Base-by-base conservation (phyloP, 2,329 filamentous ascomycete genomes). In the Ophidiomyces ophidiicola region DNA sequence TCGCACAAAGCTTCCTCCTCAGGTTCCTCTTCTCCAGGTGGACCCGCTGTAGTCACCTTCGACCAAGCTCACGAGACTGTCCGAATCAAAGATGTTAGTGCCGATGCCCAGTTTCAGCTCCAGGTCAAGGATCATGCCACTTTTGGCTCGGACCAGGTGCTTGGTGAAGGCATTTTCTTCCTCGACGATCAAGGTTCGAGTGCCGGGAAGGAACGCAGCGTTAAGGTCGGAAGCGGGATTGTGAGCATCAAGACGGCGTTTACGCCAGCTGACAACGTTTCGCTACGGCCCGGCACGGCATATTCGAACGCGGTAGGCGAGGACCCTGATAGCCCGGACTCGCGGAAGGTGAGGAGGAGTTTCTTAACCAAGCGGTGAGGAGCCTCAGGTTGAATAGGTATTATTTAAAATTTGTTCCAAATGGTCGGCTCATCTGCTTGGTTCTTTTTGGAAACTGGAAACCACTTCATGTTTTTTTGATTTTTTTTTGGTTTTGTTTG, bases 161-260 rank as follows among this genome's bases (percentile, higher is more conserved):
- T 98, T 0, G 90, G 90, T 38, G 87, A 96, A 54, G 75, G 75
- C 4, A 58, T 81, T n/a, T 93, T 94, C 64, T 87, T 92, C 56
- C 75, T 98, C n/a, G 85, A 88, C 47, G 88, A 98, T 55, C 71
- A 75, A 47, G 69, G 71, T 6, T 73, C 70, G 1, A 73, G 75
- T 2, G 65, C 69, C 1, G 74, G 74, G 7, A 67, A 70, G 21
- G 80, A 88, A 50, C 90, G 88, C 67, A 68, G 75, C 28, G 62
- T 98, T 37, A 72, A 67, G 23, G 78, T 87, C 18, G 88, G 88
- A 8, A 69, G 65, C 24, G 86, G 85, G 17, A 71, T 63, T 1
- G 79, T 94, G 1, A 68, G 76, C 0, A 58, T 94, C 32, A 80
- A 77, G 64, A 90, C 80, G 55, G 74, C 67, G 39, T 94, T 93